Percentiles rank a stretch among this genome's conserved stretches.
Evolutionary conservation across 1,139 yeast species (phyloP).

Genomic region (Wickerhamomyces sp.): DNA sequence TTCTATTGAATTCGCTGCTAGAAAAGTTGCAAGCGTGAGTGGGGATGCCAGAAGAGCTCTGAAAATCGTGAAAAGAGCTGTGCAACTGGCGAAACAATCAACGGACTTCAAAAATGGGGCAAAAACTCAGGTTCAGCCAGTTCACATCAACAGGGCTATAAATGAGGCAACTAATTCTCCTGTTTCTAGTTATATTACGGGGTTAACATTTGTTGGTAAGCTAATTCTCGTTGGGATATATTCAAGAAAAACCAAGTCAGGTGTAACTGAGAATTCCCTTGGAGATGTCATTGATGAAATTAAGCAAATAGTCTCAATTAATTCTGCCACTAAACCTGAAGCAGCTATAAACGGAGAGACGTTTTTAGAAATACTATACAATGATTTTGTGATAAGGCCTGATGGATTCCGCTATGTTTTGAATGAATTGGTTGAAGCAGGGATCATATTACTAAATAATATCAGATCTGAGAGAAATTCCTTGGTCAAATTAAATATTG

Average conservation of each 20-base stretch:
- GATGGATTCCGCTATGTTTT: conserved; percentile 49
- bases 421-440: conserved; percentile 71
- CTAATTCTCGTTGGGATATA: conserved; percentile 66
- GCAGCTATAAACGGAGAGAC: conserved; percentile 25
- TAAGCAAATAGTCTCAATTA: conserved; percentile 40
- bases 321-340: conserved; percentile 25
- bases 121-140: conserved; percentile 54
- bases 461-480: conserved; percentile 65
- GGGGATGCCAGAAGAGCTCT: conserved; percentile 97
- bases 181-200: conserved; percentile 49
- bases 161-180: conserved; percentile 80
- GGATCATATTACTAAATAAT: conserved; percentile 61
- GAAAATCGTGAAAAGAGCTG: conserved; percentile 84
- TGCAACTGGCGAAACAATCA: conserved; percentile 74
- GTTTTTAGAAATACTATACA: conserved; percentile 22
- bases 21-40: conserved; percentile 93
- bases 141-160: conserved; percentile 73
- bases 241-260: conserved; percentile 61
- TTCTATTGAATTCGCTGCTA: conserved; percentile 87
- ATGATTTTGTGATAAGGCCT: conserved; percentile 32
- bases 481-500: conserved; percentile 57
- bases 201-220: conserved; percentile 67
- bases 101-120: conserved; percentile 23
- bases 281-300: conserved; percentile 82
- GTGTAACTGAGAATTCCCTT: conserved; percentile 63